Conservation (phyloP, 2,329 filamentous ascomycete species). For the Fusarium praegraminearum region DNA sequence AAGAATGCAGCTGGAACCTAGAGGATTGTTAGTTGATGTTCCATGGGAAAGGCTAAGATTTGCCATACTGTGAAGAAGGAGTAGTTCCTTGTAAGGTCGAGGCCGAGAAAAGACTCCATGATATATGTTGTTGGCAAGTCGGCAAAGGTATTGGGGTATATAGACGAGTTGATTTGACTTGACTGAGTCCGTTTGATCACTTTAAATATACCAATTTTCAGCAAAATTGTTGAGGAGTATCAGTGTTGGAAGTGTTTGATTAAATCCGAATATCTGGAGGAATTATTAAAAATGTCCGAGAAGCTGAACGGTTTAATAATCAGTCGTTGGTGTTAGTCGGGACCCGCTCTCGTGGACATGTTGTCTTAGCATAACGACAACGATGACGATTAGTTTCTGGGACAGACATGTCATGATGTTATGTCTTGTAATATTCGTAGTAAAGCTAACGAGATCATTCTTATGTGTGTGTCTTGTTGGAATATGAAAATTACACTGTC, state of each 20-base stretch:
- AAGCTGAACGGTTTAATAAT: slow-evolving; percentile 33
- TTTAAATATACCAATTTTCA: slow-evolving; percentile 1
- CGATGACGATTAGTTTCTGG: background rate
- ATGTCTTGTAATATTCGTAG: background rate
- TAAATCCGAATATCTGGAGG: slow-evolving; percentile 5
- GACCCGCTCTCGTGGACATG: slow-evolving; percentile 19
- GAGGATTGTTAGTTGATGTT: background rate
- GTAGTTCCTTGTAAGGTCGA: slow-evolving; percentile 54
- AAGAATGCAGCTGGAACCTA: slow-evolving; percentile 58
- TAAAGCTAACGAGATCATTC: background rate
- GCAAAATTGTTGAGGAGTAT: slow-evolving; percentile 26
- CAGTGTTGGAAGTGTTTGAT: background rate
- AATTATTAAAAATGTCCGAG: slow-evolving; percentile 32
- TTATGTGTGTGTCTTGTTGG: background rate
- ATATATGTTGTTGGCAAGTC: slow-evolving; percentile 13
- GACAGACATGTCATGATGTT: background rate
- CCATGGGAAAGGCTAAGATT: no score
- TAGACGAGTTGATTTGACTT: background rate
- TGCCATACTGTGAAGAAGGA: slow-evolving; percentile 50
- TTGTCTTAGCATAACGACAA: slow-evolving; percentile 35
- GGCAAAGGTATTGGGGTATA: background rate
- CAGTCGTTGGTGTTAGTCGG: slow-evolving; percentile 5
- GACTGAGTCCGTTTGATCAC: background rate
- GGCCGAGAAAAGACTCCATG: slow-evolving; percentile 51
- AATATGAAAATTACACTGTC: background rate